These are phyloP conservation scores for Sugiyamaella castrensis DNA, from an alignment of 1,139 yeast genomes.

Conservation along the genomic window DNA sequence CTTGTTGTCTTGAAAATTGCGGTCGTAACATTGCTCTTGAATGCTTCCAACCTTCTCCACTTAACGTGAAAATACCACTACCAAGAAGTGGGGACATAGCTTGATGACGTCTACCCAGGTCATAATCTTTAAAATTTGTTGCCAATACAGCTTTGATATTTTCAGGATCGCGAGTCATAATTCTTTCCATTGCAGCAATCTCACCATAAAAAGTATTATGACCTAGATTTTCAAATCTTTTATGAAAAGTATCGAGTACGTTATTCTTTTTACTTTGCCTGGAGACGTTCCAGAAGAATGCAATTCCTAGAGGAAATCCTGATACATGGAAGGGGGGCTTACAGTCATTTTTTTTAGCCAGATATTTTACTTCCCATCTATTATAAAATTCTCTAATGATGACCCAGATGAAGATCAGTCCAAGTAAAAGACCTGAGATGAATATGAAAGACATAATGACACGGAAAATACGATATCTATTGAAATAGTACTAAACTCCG, in stretches of 20 bases:
- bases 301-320: constrained; percentile 21
- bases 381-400: constrained; percentile 2
- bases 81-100: constrained; percentile 48
- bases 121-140: constrained; percentile 49
- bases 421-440: no score
- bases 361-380: constrained; percentile 5
- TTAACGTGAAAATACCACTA: constrained; percentile 57
- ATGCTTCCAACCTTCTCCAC: constrained; percentile 57
- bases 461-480: no score
- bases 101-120: constrained; percentile 49
- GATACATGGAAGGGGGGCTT: constrained; percentile 9
- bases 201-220: no score
- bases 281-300: background rate
- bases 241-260: no score
- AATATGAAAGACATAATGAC: no score
- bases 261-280: no score
- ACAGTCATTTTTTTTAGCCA: constrained; percentile 10
- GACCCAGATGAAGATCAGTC: no score
- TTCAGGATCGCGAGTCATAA: constrained; percentile 49
- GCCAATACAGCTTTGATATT: constrained; percentile 38
- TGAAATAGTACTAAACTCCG: no score
- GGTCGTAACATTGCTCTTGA: constrained; percentile 58
- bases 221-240: no score
- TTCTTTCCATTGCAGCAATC: background rate
- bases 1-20: constrained; percentile 55